Conservation (phyloP, 2,329 filamentous ascomycete genomes). For the Ploettnerulaceae sp. region DNA sequence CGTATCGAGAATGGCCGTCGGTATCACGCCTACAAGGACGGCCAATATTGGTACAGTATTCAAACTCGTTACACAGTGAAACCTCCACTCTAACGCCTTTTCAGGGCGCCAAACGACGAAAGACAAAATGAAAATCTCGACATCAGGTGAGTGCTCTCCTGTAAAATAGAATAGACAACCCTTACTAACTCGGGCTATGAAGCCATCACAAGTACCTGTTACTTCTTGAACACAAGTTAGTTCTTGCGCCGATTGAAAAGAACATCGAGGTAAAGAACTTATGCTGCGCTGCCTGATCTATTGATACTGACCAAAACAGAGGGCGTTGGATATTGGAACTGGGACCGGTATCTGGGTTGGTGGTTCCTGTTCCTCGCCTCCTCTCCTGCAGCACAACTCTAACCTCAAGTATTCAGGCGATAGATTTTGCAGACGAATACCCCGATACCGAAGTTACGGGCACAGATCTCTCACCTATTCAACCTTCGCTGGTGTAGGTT, state of each 20-base stretch:
- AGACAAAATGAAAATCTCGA: slow-evolving; percentile 30
- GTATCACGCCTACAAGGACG: slow-evolving; percentile 44
- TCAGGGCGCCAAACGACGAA: slow-evolving; percentile 32
- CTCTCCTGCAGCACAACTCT: not conserved
- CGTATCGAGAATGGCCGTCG: slow-evolving; percentile 43
- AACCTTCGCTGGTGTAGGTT: slow-evolving; percentile 36
- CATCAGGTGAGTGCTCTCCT: slow-evolving; percentile 16
- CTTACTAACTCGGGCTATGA: not conserved
- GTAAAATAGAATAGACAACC: not conserved
- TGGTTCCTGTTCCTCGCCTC: not conserved
- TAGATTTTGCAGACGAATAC: slow-evolving; percentile 35
- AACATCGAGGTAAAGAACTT: slow-evolving; percentile 20
- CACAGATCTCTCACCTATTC: slow-evolving; percentile 35
- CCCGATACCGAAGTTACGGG: slow-evolving; percentile 32
- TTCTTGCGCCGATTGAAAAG: slow-evolving; percentile 31
- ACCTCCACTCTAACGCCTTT: not conserved
- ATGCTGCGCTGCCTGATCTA: too few relatives aligned
- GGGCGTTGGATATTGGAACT: slow-evolving; percentile 40
- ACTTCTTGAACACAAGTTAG: slow-evolving; percentile 25
- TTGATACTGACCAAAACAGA: slow-evolving; percentile 15
- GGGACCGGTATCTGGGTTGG: slow-evolving; percentile 41
- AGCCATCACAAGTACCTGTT: slow-evolving; percentile 33
- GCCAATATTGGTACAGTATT: slow-evolving; percentile 32
- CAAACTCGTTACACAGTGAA: not conserved
- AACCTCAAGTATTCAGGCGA: slow-evolving; percentile 23